These are phyloP conservation scores for Sanghuangporus baumii DNA, from an alignment of 1,284 basidiomycete species.

Conservation along the genomic window DNA sequence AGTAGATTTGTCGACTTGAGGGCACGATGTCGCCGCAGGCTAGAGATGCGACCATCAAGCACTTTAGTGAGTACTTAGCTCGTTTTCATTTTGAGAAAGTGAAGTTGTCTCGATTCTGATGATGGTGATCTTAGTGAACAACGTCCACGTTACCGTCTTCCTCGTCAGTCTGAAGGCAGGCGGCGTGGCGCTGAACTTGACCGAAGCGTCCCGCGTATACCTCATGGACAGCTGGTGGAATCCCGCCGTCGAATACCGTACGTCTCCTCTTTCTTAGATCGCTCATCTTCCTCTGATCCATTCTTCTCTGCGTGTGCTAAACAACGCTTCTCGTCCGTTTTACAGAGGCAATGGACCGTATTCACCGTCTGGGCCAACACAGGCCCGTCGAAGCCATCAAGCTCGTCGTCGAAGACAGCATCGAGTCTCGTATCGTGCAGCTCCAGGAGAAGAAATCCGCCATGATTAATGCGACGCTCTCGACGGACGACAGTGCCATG, in stretches of 20 bases:
- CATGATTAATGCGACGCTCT: slow-evolving; percentile 78
- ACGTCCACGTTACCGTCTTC: slow-evolving; percentile 93
- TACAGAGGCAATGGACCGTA: slow-evolving; percentile 94
- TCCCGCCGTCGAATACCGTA: slow-evolving; percentile 77
- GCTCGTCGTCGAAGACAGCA: slow-evolving; percentile 92
- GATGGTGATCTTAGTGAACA: slow-evolving; percentile 61
- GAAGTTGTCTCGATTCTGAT: not conserved
- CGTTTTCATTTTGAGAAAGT: not conserved
- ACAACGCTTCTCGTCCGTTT: slow-evolving; percentile 11
- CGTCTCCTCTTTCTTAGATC: slow-evolving; percentile 26
- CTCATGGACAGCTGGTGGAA: slow-evolving; percentile 94
- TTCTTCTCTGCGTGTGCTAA: slow-evolving; percentile 15
- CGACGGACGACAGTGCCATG: slow-evolving; percentile 82
- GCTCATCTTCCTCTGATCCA: not conserved
- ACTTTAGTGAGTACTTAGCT: slow-evolving; percentile 67
- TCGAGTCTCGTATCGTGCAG: slow-evolving; percentile 90
- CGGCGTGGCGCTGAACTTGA: slow-evolving; percentile 91
- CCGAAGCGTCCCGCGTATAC: slow-evolving; percentile 91
- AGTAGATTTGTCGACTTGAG: slow-evolving; percentile 89
- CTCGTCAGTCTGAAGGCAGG: slow-evolving; percentile 95
- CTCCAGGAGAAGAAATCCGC: slow-evolving; percentile 93
- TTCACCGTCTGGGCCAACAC: slow-evolving; percentile 87
- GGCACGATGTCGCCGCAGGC: slow-evolving; percentile 97
- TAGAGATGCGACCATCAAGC: slow-evolving; percentile 89
- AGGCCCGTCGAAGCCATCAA: slow-evolving; percentile 92